These are phyloP conservation scores for Mediolabrus comicus DNA, from an alignment of 108 stramenopile species.

Conservation along the genomic window DNA sequence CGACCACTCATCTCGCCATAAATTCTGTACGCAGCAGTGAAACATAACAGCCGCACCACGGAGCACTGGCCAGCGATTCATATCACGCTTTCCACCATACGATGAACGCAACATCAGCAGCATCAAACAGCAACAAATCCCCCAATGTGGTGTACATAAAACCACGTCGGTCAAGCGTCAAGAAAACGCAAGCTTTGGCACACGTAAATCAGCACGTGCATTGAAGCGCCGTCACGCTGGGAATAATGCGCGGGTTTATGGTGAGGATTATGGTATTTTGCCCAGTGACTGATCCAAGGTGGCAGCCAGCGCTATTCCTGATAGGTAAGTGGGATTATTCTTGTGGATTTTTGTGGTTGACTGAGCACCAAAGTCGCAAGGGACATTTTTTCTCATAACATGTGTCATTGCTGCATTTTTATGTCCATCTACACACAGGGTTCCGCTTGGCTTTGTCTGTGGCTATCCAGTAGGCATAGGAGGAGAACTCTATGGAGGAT, in stretches of 20 bases:
- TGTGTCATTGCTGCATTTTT: neutral
- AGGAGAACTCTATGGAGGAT: slow-evolving; percentile 84
- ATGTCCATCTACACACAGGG: slow-evolving; percentile 47
- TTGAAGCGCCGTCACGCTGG: slow-evolving; percentile 32
- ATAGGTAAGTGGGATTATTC: slow-evolving; percentile 51
- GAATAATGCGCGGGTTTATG: slow-evolving; percentile 60
- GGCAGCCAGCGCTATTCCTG: slow-evolving; percentile 80
- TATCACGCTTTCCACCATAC: no score
- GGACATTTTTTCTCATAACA: neutral
- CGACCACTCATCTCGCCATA: no score
- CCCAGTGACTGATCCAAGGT: slow-evolving; percentile 82
- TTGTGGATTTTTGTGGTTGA: neutral
- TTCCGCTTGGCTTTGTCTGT: slow-evolving; percentile 89
- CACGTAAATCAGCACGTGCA: slow-evolving; percentile 31
- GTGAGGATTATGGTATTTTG: slow-evolving; percentile 84
- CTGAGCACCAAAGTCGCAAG: no score
- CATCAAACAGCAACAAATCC: neutral
- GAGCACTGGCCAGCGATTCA: no score
- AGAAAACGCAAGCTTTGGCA: slow-evolving; percentile 21
- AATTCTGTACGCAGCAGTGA: no score
- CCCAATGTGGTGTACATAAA: neutral
- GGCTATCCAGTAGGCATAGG: slow-evolving; percentile 67
- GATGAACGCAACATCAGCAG: neutral
- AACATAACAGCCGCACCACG: no score
- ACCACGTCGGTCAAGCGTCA: slow-evolving; percentile 45